Conservation (phyloP, 129 eudicot genomes). For the Flaveria robusta region DNA sequence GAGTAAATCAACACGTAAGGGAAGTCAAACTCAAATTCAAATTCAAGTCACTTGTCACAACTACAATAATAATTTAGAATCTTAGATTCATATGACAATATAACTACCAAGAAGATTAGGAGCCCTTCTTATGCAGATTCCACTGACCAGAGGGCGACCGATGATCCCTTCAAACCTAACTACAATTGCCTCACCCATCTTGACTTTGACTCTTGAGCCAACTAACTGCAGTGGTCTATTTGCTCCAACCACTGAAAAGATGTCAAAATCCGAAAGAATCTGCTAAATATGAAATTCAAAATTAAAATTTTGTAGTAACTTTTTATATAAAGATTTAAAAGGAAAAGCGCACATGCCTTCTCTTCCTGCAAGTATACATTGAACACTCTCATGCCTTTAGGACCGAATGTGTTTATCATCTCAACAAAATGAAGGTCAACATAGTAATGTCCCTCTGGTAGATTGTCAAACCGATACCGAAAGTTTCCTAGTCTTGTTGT, state of each 20-base stretch:
- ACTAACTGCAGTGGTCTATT: constrained; percentile 84
- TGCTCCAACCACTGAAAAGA: constrained; percentile 88
- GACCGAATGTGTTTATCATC: constrained; percentile 77
- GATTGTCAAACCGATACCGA: constrained; percentile 56
- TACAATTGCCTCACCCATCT: constrained; percentile 52
- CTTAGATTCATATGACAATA: background rate
- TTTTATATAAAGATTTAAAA: background rate
- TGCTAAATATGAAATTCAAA: constrained; percentile 29
- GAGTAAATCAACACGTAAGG: constrained; percentile 1
- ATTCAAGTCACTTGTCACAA: constrained; percentile 9
- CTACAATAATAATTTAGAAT: background rate
- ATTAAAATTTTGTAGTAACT: background rate
- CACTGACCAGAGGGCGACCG: constrained; percentile 89
- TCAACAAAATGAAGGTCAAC: constrained; percentile 92
- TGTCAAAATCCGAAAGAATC: constrained; percentile 86
- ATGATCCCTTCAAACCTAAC: constrained; percentile 84
- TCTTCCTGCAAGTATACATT: constrained; percentile 86
- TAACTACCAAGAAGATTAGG: constrained; percentile 53
- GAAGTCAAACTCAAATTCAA: background rate
- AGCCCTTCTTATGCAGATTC: constrained; percentile 82
- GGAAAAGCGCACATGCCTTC: constrained; percentile 54
- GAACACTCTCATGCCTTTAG: constrained; percentile 93
- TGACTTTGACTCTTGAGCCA: constrained; percentile 62
- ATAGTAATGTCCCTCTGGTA: constrained; percentile 72
- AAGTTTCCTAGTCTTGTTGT: constrained; percentile 78